Evolutionary conservation across 176 grass and related monocot genomes (phyloP).

Genomic region (Zea luxurians): DNA sequence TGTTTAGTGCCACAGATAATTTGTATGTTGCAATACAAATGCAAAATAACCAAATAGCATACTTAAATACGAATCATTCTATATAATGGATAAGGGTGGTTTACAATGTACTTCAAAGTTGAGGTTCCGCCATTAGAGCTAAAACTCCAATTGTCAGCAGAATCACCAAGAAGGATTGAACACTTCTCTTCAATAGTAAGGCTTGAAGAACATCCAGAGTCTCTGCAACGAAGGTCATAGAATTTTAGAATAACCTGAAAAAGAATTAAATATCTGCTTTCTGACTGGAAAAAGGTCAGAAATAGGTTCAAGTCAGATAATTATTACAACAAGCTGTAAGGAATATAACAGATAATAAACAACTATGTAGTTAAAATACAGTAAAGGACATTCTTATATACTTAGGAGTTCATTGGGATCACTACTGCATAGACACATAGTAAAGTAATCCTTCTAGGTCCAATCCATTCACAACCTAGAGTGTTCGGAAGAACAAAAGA

Average conservation of each 20-base stretch:
- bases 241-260: slow-evolving; percentile 81
- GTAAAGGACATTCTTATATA: not conserved
- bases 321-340: not conserved
- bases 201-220: slow-evolving; percentile 43
- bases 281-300: not conserved
- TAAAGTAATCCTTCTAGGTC: not conserved
- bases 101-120: slow-evolving; percentile 98
- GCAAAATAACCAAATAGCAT: slow-evolving; percentile 17
- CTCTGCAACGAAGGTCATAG: slow-evolving; percentile 68
- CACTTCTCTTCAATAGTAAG: slow-evolving; percentile 67
- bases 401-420: not conserved
- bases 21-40: not conserved
- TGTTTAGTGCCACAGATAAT: slow-evolving; percentile 13
- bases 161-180: slow-evolving; percentile 65
- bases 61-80: slow-evolving; percentile 35
- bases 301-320: not conserved
- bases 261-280: slow-evolving; percentile 36
- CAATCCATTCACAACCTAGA: too few species aligned
- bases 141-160: slow-evolving; percentile 76
- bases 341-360: slow-evolving; percentile 5
- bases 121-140: slow-evolving; percentile 67
- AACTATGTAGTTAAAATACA: slow-evolving; percentile 20
- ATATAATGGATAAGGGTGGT: slow-evolving; percentile 44
- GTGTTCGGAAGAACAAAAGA: too few species aligned
- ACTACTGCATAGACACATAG: not conserved